Conservation (phyloP, 306 rosid genomes). For the Lathyrus sativus region DNA sequence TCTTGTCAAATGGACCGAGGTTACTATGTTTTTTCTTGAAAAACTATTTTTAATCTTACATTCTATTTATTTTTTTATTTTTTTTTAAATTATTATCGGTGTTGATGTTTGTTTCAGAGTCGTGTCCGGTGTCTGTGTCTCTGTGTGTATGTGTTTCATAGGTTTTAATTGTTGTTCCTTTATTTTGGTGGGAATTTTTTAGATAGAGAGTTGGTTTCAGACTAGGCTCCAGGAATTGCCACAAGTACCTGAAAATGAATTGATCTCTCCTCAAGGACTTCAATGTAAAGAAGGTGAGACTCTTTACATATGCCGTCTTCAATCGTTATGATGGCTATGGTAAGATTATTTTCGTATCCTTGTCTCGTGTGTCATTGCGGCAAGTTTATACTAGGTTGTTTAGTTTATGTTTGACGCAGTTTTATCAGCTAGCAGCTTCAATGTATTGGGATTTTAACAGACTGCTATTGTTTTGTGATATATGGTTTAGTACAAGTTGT, state of each 20-base stretch:
- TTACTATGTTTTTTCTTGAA: conserved; percentile 7
- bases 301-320: conserved; percentile 30
- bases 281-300: conserved; percentile 48
- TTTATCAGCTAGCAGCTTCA: not conserved
- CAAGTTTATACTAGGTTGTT: not conserved
- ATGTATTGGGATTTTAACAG: too few relatives aligned
- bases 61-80: too few relatives aligned
- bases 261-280: conserved; percentile 42
- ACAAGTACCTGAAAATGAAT: conserved; percentile 42
- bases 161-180: not conserved
- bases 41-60: too few relatives aligned
- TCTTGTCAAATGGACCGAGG: conserved; percentile 77
- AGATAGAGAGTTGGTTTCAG: conserved; percentile 85
- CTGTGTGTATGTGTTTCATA: too few relatives aligned
- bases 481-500: not conserved
- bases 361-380: not conserved
- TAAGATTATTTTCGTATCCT: conserved; percentile 14
- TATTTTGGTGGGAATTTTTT: conserved; percentile 27
- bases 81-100: too few relatives aligned
- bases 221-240: conserved; percentile 50
- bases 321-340: conserved; percentile 1
- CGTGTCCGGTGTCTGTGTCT: too few relatives aligned
- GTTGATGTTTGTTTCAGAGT: too few relatives aligned
- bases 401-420: not conserved
- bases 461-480: too few relatives aligned